Conservation (phyloP, 139 green algal species). For the Picochlorum sp. region DNA sequence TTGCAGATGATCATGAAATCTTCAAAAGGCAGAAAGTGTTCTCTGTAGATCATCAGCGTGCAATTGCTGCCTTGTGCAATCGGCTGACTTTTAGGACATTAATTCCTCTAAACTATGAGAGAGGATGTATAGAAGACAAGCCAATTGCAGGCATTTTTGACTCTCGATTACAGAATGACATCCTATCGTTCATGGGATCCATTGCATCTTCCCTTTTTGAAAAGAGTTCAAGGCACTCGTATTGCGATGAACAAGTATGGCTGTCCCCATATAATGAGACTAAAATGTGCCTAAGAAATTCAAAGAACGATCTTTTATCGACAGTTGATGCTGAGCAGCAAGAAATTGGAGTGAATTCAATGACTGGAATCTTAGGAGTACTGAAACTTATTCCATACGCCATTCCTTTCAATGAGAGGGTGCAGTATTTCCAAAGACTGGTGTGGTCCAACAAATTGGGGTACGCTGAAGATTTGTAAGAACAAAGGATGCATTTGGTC, state of each 20-base stretch:
- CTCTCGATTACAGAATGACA: background rate
- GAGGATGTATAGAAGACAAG: constrained; percentile 80
- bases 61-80: background rate
- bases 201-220: constrained; percentile 55
- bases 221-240: constrained; percentile 52
- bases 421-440: constrained; percentile 48
- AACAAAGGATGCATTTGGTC: no score
- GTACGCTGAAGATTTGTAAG: no score
- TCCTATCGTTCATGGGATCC: background rate
- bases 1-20: constrained; percentile 80
- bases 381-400: constrained; percentile 46
- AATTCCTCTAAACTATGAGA: constrained; percentile 68
- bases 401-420: constrained; percentile 52
- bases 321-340: no score
- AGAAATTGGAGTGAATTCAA: background rate
- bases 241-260: constrained; percentile 71
- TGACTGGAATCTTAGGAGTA: background rate
- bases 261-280: constrained; percentile 55
- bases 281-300: background rate
- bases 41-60: background rate
- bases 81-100: no score
- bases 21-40: constrained; percentile 32
- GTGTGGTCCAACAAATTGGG: constrained; percentile 45
- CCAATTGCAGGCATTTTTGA: constrained; percentile 18
- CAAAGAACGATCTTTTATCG: no score